Evolutionary conservation across 2,329 filamentous ascomycete species (phyloP).

Genomic region (Phyllachora maydis): DNA sequence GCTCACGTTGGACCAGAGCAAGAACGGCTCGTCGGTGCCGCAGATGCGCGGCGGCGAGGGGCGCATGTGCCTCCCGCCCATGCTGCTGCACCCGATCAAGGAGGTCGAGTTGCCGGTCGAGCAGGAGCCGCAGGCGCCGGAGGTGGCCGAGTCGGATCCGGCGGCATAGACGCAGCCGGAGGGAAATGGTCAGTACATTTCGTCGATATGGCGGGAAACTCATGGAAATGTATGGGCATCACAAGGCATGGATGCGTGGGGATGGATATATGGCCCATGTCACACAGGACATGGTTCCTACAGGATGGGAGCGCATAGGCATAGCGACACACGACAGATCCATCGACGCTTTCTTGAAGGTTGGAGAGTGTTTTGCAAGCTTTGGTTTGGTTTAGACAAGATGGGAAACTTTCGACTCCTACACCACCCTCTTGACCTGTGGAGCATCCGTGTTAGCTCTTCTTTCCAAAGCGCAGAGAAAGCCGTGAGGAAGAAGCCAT

Average conservation of each 20-base stretch:
- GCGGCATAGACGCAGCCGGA: too few relatives aligned
- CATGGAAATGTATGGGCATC: not conserved
- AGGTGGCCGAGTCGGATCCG: slow-evolving; percentile 29
- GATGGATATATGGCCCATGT: too few relatives aligned
- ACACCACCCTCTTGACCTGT: slow-evolving; percentile 10
- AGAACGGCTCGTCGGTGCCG: slow-evolving; percentile 22
- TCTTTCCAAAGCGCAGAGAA: not conserved
- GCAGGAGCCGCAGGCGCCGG: slow-evolving; percentile 24
- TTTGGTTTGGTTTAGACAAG: too few relatives aligned
- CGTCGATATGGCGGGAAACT: not conserved
- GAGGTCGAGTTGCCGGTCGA: slow-evolving; percentile 45
- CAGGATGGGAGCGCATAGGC: too few relatives aligned
- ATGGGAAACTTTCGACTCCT: too few relatives aligned
- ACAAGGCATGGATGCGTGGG: too few relatives aligned
- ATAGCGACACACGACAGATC: too few relatives aligned
- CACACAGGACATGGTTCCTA: too few relatives aligned
- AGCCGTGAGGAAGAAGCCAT: slow-evolving; percentile 16
- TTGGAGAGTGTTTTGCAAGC: too few relatives aligned
- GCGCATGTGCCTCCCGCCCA: slow-evolving; percentile 77
- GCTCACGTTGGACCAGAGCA: slow-evolving; percentile 28
- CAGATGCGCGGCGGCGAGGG: slow-evolving; percentile 50
- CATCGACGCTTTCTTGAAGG: too few relatives aligned
- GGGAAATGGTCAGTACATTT: too few relatives aligned
- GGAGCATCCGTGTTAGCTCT: slow-evolving; percentile 1
- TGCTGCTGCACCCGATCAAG: slow-evolving; percentile 81